Conservation (phyloP, 1,284 basidiomycete genomes). For the Phellopilus nigrolimitatus region DNA sequence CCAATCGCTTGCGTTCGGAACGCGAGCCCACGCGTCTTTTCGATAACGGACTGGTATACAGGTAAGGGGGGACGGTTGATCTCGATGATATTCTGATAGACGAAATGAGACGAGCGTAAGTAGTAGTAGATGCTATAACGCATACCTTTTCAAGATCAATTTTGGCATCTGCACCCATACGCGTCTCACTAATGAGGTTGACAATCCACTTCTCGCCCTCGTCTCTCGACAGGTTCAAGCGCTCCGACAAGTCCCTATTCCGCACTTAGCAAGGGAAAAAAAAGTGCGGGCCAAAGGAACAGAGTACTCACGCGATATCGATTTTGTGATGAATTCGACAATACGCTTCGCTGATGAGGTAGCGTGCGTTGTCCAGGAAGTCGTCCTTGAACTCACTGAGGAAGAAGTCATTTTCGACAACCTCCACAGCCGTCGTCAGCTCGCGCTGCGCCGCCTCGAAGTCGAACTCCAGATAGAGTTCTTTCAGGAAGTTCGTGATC, state of each 20-base stretch:
- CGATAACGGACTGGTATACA: constrained; percentile 93
- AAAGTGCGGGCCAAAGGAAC: constrained; percentile 7
- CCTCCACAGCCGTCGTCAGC: constrained; percentile 74
- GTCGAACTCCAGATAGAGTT: constrained; percentile 91
- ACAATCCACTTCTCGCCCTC: constrained; percentile 99
- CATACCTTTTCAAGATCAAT: constrained; percentile 91
- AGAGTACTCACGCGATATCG: constrained; percentile 75
- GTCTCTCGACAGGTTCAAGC: constrained; percentile 86
- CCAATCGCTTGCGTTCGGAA: constrained; percentile 89
- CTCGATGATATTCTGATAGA: constrained; percentile 83
- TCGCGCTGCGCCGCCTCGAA: constrained; percentile 86
- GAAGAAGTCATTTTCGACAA: constrained; percentile 94
- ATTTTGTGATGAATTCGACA: constrained; percentile 97
- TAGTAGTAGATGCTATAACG: constrained; percentile 11
- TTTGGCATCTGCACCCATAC: constrained; percentile 93
- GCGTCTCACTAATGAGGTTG: constrained; percentile 94
- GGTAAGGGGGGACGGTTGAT: constrained; percentile 89
- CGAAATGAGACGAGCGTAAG: constrained; percentile 12
- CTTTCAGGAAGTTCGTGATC: constrained; percentile 88
- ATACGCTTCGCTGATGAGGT: constrained; percentile 94
- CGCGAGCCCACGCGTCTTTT: constrained; percentile 90
- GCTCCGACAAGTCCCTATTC: constrained; percentile 81
- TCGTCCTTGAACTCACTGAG: constrained; percentile 85
- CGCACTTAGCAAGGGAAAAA: neutral
- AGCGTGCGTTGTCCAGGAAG: constrained; percentile 94